These are phyloP conservation scores for Trichoderma cornu-damae DNA, from an alignment of 2,329 filamentous ascomycete species.

Conservation along the genomic window DNA sequence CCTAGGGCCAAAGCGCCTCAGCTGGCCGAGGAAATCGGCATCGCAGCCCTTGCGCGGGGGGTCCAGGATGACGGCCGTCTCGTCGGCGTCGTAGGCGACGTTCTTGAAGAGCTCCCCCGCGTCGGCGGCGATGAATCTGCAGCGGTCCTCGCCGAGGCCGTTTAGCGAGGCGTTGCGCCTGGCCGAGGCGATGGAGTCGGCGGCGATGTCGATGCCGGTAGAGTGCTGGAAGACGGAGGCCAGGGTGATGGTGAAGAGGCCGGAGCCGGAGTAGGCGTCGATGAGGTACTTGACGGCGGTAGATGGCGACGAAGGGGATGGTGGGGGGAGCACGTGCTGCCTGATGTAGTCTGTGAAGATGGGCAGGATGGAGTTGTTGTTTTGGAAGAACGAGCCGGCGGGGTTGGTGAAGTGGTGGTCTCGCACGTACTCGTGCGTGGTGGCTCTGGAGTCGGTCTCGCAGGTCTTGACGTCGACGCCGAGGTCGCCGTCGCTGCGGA, in stretches of 20 bases:
- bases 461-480: conserved; percentile 79
- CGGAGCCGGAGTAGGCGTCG: conserved; percentile 95
- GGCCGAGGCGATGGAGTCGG: conserved; percentile 71
- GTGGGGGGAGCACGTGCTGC: conserved; percentile 59
- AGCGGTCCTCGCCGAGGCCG: conserved; percentile 59
- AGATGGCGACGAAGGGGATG: conserved; percentile 32
- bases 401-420: conserved; percentile 82
- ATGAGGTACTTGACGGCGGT: conserved; percentile 74
- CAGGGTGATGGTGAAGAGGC: conserved; percentile 93
- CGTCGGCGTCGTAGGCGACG: conserved; percentile 65
- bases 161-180: conserved; percentile 75
- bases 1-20: conserved; percentile 70
- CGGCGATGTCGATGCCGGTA: conserved; percentile 85
- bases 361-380: conserved; percentile 96
- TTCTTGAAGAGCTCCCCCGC: conserved; percentile 75
- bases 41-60: conserved; percentile 96
- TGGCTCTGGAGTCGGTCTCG: conserved; percentile 78
- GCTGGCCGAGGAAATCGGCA: conserved; percentile 71
- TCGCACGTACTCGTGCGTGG: conserved; percentile 81
- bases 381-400: conserved; percentile 95
- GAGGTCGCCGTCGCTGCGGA: conserved; percentile 47
- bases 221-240: conserved; percentile 77
- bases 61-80: conserved; percentile 92
- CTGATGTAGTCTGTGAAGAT: conserved; percentile 83
- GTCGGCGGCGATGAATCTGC: conserved; percentile 84